Evolutionary conservation across 73 alveolate species (phyloP), one percentile per base, ranked within the genome.

Genomic region (Paramecium biaurelia): DNA sequence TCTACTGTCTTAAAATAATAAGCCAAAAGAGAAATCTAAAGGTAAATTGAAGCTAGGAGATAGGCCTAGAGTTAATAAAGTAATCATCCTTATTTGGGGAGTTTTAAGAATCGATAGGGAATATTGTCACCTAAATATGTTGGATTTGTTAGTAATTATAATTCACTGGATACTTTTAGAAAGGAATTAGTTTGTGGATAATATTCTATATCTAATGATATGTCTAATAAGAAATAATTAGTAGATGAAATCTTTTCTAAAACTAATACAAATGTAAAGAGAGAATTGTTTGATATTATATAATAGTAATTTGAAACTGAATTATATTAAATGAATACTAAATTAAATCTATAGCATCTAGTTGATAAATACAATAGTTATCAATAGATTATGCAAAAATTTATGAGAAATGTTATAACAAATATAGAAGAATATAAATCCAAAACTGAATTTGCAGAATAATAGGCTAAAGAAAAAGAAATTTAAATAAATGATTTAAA

Each of bases 261-360:
- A 74, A 74, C 59, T 9, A 34, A 74, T 41, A 15, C 87, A 15
- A 41, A 37, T 24, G 45, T 74, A 34, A 34, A 34, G 18, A 74
- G 87, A 74, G 87, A 74, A 28, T 37, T 37, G 32, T 37, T 74
- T 37, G 87, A 74, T 34, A 34, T 37, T 41, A 74, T 74, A 21
- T 74, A 37, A 41, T 41, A 74, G 59, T 23, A 74, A 37, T 74
- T 74, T 74, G 87, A 74, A 74, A 37, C 58, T 28, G 87, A 74
- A 37, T 37, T 74, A 74, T 74, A 34, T 34, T 23, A 74, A 35
- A 41, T 74, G 37, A 23, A 23, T 41, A 34, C 57, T 0, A 41
- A 74, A 74, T 34, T 37, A 23, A 41, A 41, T 74, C 4, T 41
- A 6, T 23, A 74, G 32, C 35, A 74, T 74, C 10, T 74, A 28